Conservation (phyloP, 306 rosid genomes). For the Oemleria cerasiformis region DNA sequence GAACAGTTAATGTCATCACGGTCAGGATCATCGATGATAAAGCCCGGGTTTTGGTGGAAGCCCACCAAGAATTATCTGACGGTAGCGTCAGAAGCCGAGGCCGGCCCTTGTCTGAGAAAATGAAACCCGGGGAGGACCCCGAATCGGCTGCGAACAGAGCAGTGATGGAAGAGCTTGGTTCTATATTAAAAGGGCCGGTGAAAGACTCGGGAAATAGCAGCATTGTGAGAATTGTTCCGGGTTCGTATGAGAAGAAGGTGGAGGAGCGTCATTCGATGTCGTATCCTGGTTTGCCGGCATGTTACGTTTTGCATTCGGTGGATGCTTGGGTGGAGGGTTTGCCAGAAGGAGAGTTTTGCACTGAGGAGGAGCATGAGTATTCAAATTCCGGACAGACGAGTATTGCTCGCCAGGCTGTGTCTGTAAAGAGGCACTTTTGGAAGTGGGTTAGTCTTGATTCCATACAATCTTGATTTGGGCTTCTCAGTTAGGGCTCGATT, state of each 20-base stretch:
- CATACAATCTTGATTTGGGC: constrained; percentile 30
- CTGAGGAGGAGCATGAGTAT: constrained; percentile 72
- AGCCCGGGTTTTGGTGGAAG: constrained; percentile 47
- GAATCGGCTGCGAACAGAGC: constrained; percentile 74
- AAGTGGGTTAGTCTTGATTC: constrained; percentile 78
- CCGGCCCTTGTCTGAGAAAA: constrained; percentile 88
- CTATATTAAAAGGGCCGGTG: constrained; percentile 27
- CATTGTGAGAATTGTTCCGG: constrained; percentile 55
- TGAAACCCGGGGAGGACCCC: constrained; percentile 82
- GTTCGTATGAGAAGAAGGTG: constrained; percentile 62
- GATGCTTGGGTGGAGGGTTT: constrained; percentile 67
- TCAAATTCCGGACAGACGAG: constrained; percentile 29
- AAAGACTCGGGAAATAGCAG: constrained; percentile 18
- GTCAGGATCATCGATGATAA: constrained; percentile 47
- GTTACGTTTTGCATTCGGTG: constrained; percentile 74
- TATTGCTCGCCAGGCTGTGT: constrained; percentile 54
- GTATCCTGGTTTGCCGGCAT: constrained; percentile 90
- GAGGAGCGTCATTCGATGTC: constrained; percentile 83
- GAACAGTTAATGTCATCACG: constrained; percentile 74
- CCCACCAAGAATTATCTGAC: constrained; percentile 74
- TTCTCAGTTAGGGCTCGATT: not conserved
- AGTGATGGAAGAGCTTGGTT: constrained; percentile 81
- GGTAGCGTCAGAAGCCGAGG: constrained; percentile 60
- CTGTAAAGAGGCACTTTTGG: constrained; percentile 93
- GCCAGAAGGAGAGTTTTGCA: constrained; percentile 78